Base-by-base conservation (phyloP, 1,284 basidiomycete species). In the Heliocybe sulcata region DNA sequence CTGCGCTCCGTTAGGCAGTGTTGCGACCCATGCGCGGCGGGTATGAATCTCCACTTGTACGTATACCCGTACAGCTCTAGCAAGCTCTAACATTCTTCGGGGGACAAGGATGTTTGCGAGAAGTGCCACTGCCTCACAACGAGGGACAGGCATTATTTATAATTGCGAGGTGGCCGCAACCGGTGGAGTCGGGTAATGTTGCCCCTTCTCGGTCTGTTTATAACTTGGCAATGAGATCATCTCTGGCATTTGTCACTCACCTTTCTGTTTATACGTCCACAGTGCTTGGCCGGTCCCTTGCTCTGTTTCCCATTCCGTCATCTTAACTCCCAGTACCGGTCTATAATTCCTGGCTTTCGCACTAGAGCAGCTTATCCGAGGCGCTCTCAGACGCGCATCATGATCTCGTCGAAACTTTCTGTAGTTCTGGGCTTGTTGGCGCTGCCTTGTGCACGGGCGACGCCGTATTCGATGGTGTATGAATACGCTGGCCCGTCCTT, bases 401-500 rank as follows among this genome's bases (percentile, higher is more conserved):
- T 49, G 47, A 49, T 29, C 47, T 26, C 22, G 47, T 42, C 38
- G 38, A 42, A 42, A 42, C n/a, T 42, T 6, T 42, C 38, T 42
- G 47, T 49, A 49, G 22, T 49, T 49, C 47, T 49, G 47, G 22
- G 47, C 23, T 26, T 49, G 47, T 14, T 54, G 6, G 52, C 38
- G 16, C 42, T 54, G 35, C 19, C 45, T 9, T 23, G 16, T 45
- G 53, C 42, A 6, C 10, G 19, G 53, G 22, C 26, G 3, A 63
- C 63, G 22, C 62, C 68, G 60, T 71, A 72, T 57, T 42, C 54
- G 52, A 57, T 69, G 27, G 66, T 71, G 38, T 70, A 69, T 61
- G 63, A 68, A 55, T 75, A 72, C 61, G 57, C 63, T 3, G 72
- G 73, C 20, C 55, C 62, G 29, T 59, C 61, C 3, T 75, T 75